Base-by-base conservation (phyloP, 805 yeast genomes). In the Candida cerambycidarum region DNA sequence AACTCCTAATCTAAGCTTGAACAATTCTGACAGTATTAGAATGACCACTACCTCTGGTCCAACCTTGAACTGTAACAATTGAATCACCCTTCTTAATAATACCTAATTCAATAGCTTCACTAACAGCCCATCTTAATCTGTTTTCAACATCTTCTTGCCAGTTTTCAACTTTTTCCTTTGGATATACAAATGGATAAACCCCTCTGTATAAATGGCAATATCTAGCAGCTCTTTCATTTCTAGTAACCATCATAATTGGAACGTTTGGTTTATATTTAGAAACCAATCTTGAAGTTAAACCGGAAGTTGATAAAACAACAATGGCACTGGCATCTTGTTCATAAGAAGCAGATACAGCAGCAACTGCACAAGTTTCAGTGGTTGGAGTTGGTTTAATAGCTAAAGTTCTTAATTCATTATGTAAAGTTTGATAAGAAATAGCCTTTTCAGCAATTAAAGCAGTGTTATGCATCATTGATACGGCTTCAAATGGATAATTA, bases 1-100 rank as follows among this genome's bases (percentile, higher is more conserved):
- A 6, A 21, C 8, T 21, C 23, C 23, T 21, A 11, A 13, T n/a
- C 67, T 74, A 83, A 65, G 89, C 92, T 66, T 79, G 78, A 58
- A 89, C 77, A 62, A 92, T 82, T 79, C 98, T 92, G 71, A 93
- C 80, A 53, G 99, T 93, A 86, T 93, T 93, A 64, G 99, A 88
- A 84, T 93, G 97, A 66, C 99, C 99, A 55, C 89, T 79, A 75
- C 98, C 98, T 69, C 92, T 86, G 64, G 95, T 87, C 92, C 96
- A 93, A 69, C 99, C 99, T 80, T 93, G 99, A 70, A 93, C 85
- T 64, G 96, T 87, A 55, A 93, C 88, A 59, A 89, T 85, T 48
- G 85, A 75, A 68, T 89, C 97, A 71, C 96, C 96, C 71, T 80
- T 83, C 58, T 73, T 70, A 66, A 93, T 76, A 71, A 93, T 80